Conservation (phyloP, 1,284 basidiomycete genomes). For the Apiotrichum montevideense region DNA sequence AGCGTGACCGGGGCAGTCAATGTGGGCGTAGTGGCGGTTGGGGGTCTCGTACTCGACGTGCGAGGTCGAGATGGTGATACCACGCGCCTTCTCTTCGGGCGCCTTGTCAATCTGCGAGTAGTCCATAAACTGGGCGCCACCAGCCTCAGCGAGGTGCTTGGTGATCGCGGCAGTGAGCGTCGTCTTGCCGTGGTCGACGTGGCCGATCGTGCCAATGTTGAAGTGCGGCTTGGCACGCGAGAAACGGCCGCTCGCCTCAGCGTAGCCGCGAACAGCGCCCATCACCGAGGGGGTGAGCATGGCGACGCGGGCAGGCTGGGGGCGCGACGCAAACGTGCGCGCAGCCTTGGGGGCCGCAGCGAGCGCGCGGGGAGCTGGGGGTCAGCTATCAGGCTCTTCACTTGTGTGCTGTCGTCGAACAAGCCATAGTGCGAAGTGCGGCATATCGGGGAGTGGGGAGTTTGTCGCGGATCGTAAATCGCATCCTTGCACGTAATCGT, state of each 20-base stretch:
- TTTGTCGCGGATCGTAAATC: not conserved
- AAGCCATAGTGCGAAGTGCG: too few relatives aligned
- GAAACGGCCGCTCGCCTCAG: slow-evolving; percentile 65
- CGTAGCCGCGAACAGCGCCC: slow-evolving; percentile 42
- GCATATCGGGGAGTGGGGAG: too few relatives aligned
- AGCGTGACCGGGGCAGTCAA: slow-evolving; percentile 80
- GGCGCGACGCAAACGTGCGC: slow-evolving; percentile 11
- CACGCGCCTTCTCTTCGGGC: slow-evolving; percentile 99
- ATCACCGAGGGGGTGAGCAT: slow-evolving; percentile 9
- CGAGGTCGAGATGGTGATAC: slow-evolving; percentile 84
- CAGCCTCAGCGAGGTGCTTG: slow-evolving; percentile 81
- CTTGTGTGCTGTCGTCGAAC: too few relatives aligned
- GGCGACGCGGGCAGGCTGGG: slow-evolving; percentile 10
- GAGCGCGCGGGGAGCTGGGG: slow-evolving; percentile 7
- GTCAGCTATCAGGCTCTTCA: too few relatives aligned
- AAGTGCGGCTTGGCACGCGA: slow-evolving; percentile 86
- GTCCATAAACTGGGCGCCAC: slow-evolving; percentile 87
- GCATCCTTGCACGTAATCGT: not conserved
- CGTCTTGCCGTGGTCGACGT: slow-evolving; percentile 92
- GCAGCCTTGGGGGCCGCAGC: slow-evolving; percentile 9
- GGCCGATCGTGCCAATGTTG: slow-evolving; percentile 92
- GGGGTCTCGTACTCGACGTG: slow-evolving; percentile 98
- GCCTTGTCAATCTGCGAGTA: slow-evolving; percentile 99
- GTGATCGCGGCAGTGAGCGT: slow-evolving; percentile 98
- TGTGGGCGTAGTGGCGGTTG: slow-evolving; percentile 93